phyloP scores from a whole-genome alignment of 768 basidiomycete species.

The Suillus fuscotomentosus region DNA sequence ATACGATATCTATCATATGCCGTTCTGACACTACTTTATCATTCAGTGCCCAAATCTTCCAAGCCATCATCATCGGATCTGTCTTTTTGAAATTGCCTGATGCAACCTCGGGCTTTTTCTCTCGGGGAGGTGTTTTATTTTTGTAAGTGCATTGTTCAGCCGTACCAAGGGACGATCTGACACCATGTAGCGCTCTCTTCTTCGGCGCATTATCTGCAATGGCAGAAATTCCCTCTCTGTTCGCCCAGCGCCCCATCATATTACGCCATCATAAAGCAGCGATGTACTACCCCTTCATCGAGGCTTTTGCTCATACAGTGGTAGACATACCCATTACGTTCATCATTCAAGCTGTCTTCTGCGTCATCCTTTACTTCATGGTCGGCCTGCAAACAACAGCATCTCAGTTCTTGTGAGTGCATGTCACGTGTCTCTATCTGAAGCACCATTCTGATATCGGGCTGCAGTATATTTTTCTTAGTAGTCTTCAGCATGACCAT shows the following conservation, averaged over 20 bases:
- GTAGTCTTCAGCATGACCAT: conserved; percentile 52
- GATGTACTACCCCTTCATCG: conserved; percentile 49
- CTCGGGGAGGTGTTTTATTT: conserved; percentile 77
- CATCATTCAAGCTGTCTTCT: conserved; percentile 12
- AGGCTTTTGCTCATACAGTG: conserved; percentile 41
- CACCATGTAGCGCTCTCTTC: conserved; percentile 42
- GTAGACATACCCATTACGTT: conserved; percentile 45
- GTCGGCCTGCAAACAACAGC: conserved; percentile 17
- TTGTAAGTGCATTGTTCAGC: conserved; percentile 43
- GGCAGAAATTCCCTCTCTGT: conserved; percentile 50
- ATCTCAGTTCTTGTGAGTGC: conserved; percentile 19
- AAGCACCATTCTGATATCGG: conserved; percentile 35
- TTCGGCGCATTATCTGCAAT: conserved; percentile 52
- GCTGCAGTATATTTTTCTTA: conserved; percentile 55
- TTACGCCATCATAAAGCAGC: conserved; percentile 41
- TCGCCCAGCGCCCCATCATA: conserved; percentile 43
- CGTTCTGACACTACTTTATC: conserved; percentile 13
- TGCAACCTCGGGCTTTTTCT: conserved; percentile 34
- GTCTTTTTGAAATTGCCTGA: conserved; percentile 41
- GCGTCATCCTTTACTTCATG: conserved; percentile 17
- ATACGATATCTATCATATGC: conserved; percentile 14
- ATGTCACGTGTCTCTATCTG: conserved; percentile 27
- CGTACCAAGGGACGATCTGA: conserved; percentile 37
- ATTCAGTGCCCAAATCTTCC: conserved; percentile 34
- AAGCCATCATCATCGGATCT: conserved; percentile 26